Base-by-base conservation (phyloP, 2,329 filamentous ascomycete genomes). In the Sclerotinia spermophila region DNA sequence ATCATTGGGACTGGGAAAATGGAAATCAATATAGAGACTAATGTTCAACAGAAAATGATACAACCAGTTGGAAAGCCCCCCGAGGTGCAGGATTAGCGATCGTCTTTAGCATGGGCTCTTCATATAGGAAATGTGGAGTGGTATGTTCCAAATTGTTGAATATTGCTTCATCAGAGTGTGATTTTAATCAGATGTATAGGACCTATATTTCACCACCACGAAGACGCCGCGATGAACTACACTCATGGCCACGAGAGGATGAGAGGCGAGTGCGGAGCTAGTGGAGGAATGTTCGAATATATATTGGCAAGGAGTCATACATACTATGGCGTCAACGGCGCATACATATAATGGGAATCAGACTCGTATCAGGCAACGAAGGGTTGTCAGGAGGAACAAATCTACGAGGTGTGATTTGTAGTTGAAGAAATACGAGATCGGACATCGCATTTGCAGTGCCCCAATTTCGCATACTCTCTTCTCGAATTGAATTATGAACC, bases 61-160 rank as follows among this genome's bases (percentile, higher is more conserved):
- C 82, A 88, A 74, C 89, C 89, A 17, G 89, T 89, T 73, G 87
- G 90, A 53, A 86, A 87, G 77, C 89, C 89, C 73, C 89, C 89
- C 56, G 87, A 89, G 83, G 87, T 88, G 70, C 80, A 81, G 64
- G 81, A 82, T 76, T 82, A 77, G 79, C 35, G 8, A 19, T n/a
- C 35, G 21, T 66, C 2, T 33, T 51, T 33, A 13, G 7, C 38
- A 30, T 27, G 30, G 17, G 19, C 30, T 30, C 5, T 40, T 40
- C 35, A 21, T 8, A 5, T 30, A 13, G 30, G 53, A 42, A 33
- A 10, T 40, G 30, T 5, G 35, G 15, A 53, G 24, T 30, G 51
- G 53, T 68, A 45, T 44, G 44, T 53, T 35, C 27, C 30, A 11
- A 24, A n/a, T n/a, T 59, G 24, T 2, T 40, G 21, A 59, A 35